Evolutionary conservation across 768 basidiomycete genomes (phyloP).

Genomic region (Podaxis sp.): DNA sequence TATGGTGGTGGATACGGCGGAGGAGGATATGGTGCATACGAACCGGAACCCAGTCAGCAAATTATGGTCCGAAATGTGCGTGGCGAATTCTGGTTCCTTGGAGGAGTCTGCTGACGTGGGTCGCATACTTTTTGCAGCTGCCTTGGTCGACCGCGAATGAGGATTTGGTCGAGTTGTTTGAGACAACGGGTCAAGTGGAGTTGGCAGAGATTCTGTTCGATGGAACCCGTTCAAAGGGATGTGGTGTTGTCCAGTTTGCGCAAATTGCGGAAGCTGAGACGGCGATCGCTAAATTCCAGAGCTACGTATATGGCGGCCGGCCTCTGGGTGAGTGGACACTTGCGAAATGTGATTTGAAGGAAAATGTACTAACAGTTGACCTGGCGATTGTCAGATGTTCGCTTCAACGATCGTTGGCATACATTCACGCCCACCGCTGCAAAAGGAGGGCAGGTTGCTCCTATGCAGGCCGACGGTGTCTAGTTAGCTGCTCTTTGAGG

Average conservation of each 20-base stretch:
- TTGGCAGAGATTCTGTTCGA: slow-evolving; percentile 95
- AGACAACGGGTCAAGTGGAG: slow-evolving; percentile 95
- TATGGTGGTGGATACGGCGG: slow-evolving; percentile 32
- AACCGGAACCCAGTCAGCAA: slow-evolving; percentile 89
- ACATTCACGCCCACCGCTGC: slow-evolving; percentile 88
- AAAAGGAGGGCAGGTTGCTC: slow-evolving; percentile 75
- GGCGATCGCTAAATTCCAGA: slow-evolving; percentile 94
- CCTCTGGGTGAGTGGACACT: slow-evolving; percentile 61
- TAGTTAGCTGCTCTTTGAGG: slow-evolving; percentile 9
- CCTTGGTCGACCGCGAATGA: slow-evolving; percentile 99
- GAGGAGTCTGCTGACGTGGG: neutral
- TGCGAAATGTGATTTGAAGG: neutral
- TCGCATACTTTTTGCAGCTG: slow-evolving; percentile 48
- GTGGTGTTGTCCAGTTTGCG: slow-evolving; percentile 94
- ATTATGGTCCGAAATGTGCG: slow-evolving; percentile 98
- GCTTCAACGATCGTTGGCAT: slow-evolving; percentile 96
- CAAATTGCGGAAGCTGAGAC: slow-evolving; percentile 89
- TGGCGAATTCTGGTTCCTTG: slow-evolving; percentile 22
- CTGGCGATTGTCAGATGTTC: slow-evolving; percentile 60
- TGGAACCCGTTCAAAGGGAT: slow-evolving; percentile 88
- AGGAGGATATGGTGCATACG: slow-evolving; percentile 37
- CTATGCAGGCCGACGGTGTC: slow-evolving; percentile 59
- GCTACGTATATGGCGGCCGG: slow-evolving; percentile 92
- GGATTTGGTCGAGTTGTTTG: slow-evolving; percentile 96
- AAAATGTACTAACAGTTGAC: neutral